phyloP scores from a whole-genome alignment of 2,329 filamentous ascomycete species.

The Capronia americana region DNA sequence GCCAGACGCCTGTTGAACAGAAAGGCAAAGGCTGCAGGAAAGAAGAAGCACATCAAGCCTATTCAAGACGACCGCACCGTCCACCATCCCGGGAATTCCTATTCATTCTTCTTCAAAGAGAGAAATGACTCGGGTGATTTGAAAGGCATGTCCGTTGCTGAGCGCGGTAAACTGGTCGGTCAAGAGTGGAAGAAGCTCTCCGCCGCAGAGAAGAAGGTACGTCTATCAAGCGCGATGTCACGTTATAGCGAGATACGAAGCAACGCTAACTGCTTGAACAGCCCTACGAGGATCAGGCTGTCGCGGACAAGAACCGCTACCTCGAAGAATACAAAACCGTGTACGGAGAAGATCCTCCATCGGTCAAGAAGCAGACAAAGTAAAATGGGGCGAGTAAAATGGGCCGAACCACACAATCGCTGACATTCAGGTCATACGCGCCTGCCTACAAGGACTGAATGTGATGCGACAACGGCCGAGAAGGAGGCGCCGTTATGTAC shows the following conservation, averaged over 20 bases:
- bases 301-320: conserved; percentile 45
- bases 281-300: conserved; percentile 42
- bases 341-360: conserved; percentile 44
- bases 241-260: not conserved
- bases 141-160: conserved; percentile 50
- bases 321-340: conserved; percentile 45
- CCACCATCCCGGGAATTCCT: conserved; percentile 52
- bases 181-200: conserved; percentile 58
- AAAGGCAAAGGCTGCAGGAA: conserved; percentile 31
- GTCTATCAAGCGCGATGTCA: conserved; percentile 7
- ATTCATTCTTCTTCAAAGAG: conserved; percentile 54
- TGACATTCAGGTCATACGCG: not conserved
- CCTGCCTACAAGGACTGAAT: not conserved
- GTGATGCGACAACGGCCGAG: not conserved
- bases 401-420: not conserved
- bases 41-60: conserved; percentile 24
- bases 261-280: conserved; percentile 25
- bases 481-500: not conserved
- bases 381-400: not conserved
- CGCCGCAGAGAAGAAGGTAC: conserved; percentile 48
- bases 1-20: conserved; percentile 54
- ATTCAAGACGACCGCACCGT: conserved; percentile 63
- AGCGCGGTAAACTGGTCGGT: conserved; percentile 51
- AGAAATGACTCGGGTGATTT: conserved; percentile 58
- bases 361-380: not conserved